Percentiles rank a stretch among this genome's conserved stretches.
Evolutionary conservation across 169 alveolate species (phyloP).

Genomic region (Plasmodium reichenowi): DNA sequence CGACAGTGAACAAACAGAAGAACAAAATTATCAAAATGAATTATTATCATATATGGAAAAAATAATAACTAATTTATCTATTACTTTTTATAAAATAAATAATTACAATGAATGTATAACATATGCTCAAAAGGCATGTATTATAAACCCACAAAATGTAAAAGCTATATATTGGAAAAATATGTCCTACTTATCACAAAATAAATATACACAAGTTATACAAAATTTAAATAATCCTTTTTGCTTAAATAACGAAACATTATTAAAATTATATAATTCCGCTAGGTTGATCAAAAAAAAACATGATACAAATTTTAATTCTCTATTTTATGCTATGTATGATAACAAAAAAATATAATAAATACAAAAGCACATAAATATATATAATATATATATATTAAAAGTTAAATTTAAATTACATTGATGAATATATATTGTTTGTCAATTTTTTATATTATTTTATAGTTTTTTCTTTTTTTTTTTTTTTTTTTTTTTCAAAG

Average conservation of each 20-base stretch:
- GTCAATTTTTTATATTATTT: too few species aligned
- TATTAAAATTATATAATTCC: conserved; percentile 45
- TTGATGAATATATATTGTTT: too few species aligned
- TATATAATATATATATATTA: conserved; percentile 27
- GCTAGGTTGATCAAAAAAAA: conserved; percentile 66
- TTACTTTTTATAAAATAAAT: conserved; percentile 49
- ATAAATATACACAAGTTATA: conserved; percentile 54
- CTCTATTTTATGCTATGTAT: conserved; percentile 75
- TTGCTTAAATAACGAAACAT: conserved; percentile 46
- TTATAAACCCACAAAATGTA: conserved; percentile 61
- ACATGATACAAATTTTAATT: conserved; percentile 60
- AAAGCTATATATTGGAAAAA: conserved; percentile 74
- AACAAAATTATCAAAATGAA: too few species aligned
- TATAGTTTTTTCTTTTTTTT: too few species aligned
- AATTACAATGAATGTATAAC: conserved; percentile 55
- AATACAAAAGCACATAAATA: not conserved
- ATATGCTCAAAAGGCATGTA: conserved; percentile 57
- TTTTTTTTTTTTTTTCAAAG: too few species aligned
- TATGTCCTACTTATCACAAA: conserved; percentile 64
- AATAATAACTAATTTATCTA: conserved; percentile 65
- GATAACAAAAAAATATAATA: conserved; percentile 24
- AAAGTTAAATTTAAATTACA: not conserved
- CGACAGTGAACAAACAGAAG: not conserved
- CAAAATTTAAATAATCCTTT: conserved; percentile 71
- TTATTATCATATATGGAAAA: conserved; percentile 14